These are phyloP conservation scores for Coemansia sp. DNA, from an alignment of 192 early-diverging fungal species.

Conservation along the genomic window DNA sequence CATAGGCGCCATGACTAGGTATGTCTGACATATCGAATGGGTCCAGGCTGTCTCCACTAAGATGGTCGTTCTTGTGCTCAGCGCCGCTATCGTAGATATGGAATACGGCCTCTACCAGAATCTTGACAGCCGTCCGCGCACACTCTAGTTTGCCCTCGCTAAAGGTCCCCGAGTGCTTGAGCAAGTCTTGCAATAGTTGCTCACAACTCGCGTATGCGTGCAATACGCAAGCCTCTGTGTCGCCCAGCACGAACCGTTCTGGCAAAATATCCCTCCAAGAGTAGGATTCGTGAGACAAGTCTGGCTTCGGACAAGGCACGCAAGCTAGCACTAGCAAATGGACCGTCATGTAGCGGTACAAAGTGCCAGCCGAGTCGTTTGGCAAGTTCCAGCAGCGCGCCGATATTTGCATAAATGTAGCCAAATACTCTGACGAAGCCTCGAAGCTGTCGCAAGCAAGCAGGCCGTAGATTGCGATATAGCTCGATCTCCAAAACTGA, in stretches of 20 bases:
- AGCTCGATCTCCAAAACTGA: not conserved
- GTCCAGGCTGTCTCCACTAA: not conserved
- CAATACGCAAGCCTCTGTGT: not conserved
- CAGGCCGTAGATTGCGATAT: not conserved
- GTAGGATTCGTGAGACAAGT: not conserved
- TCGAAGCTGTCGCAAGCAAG: not conserved
- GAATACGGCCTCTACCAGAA: not conserved
- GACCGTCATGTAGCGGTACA: not conserved
- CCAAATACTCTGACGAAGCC: not conserved
- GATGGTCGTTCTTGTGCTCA: not conserved
- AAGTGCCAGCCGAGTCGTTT: not conserved
- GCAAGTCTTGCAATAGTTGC: not conserved
- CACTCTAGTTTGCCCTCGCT: not conserved
- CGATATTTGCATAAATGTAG: not conserved
- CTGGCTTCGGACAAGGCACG: not conserved
- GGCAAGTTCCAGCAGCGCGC: not conserved
- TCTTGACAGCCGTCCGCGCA: not conserved
- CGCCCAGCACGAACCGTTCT: not conserved
- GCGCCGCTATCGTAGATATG: not conserved
- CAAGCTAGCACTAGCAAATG: not conserved
- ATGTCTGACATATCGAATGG: not conserved
- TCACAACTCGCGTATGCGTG: not conserved
- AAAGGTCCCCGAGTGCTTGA: not conserved
- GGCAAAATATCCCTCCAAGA: not conserved
- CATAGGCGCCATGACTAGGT: not conserved